Conservation (phyloP, 106 monocot species). For the Amphibolis antarctica region DNA sequence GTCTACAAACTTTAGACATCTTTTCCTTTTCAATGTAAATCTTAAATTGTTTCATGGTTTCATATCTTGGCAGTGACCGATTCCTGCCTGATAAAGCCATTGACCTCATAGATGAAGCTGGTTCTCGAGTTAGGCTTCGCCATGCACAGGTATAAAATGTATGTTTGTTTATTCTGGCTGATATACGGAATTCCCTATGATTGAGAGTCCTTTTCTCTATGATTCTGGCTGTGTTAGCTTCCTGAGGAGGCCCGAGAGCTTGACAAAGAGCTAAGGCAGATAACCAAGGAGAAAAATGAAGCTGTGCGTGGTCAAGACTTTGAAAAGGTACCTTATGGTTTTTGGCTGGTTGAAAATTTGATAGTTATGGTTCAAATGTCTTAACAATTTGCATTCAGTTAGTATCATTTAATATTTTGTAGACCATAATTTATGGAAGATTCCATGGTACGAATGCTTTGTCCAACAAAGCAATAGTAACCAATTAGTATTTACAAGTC, state of each 20-base stretch:
- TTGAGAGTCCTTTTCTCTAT: not conserved
- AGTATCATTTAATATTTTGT: constrained; percentile 11
- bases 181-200: not conserved
- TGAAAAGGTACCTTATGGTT: constrained; percentile 17
- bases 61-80: constrained; percentile 14
- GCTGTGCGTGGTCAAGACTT: constrained; percentile 30
- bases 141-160: constrained; percentile 27
- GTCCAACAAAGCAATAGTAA: no score
- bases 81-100: constrained; percentile 42
- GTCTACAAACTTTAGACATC: no score
- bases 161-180: not conserved
- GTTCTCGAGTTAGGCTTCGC: constrained; percentile 30
- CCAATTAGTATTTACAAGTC: no score
- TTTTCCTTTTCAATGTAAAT: no score
- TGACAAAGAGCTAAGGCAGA: constrained; percentile 30
- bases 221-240: constrained; percentile 9
- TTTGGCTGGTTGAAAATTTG: not conserved
- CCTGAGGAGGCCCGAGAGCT: constrained; percentile 39
- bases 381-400: no score
- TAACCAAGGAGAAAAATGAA: constrained; percentile 35
- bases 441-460: no score
- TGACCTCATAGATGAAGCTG: constrained; percentile 36
- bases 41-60: not conserved
- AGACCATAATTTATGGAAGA: no score
- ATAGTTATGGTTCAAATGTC: no score